phyloP scores from a whole-genome alignment of 164 flowering plant genomes.

The Chloranthus sessilifolius region DNA sequence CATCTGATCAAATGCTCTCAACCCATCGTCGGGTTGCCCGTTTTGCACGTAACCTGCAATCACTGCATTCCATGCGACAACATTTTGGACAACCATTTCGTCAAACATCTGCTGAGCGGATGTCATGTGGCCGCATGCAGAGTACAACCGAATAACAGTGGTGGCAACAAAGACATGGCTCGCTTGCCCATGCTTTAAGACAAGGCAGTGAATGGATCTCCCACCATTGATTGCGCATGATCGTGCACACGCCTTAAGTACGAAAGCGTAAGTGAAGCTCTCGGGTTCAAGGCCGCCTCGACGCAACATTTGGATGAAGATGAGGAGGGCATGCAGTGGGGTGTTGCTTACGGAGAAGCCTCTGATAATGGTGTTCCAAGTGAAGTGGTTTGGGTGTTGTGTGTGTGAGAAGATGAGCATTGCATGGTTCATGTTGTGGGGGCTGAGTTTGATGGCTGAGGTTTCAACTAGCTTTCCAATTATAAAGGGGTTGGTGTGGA shows the following conservation, averaged over 20 bases:
- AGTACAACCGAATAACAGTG: slow-evolving; percentile 13
- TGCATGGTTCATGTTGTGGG: slow-evolving; percentile 11
- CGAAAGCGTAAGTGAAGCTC: slow-evolving; percentile 20
- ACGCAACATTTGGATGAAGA: slow-evolving; percentile 12
- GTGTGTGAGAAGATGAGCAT: slow-evolving; percentile 18
- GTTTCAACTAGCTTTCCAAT: slow-evolving; percentile 21
- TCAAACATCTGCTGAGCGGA: slow-evolving; percentile 19
- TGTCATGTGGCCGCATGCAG: slow-evolving; percentile 12
- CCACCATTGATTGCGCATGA: slow-evolving; percentile 11
- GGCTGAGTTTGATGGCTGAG: slow-evolving; percentile 17
- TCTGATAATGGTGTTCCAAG: slow-evolving; percentile 25
- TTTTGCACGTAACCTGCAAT: slow-evolving; percentile 23
- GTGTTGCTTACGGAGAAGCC: slow-evolving; percentile 18
- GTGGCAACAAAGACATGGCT: slow-evolving; percentile 15
- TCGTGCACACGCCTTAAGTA: slow-evolving; percentile 21
- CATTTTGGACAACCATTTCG: slow-evolving; percentile 16
- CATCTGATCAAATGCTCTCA: slow-evolving; percentile 18
- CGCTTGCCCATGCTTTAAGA: slow-evolving; percentile 11
- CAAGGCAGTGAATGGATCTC: slow-evolving; percentile 12
- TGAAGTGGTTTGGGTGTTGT: slow-evolving; percentile 14
- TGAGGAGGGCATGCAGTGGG: slow-evolving; percentile 12
- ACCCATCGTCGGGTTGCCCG: slow-evolving; percentile 15
- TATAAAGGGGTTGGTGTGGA: slow-evolving; percentile 15
- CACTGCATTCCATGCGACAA: slow-evolving; percentile 24
- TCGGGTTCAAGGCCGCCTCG: slow-evolving; percentile 4